Base-by-base conservation (phyloP, 306 rosid genomes). In the Sicyos edulis region DNA sequence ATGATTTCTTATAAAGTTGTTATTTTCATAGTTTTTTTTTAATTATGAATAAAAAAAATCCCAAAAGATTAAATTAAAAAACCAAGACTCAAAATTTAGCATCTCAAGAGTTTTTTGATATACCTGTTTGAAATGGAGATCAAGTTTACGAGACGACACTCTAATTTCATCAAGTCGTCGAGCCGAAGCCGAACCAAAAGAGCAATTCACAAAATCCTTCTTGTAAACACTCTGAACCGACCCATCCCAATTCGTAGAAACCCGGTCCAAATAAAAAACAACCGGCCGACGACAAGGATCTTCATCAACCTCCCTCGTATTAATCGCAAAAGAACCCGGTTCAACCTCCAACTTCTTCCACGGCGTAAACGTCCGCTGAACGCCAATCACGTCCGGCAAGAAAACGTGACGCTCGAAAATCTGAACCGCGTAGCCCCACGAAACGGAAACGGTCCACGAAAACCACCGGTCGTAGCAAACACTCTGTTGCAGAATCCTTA, bases 341-440 rank as follows among this genome's bases (percentile, higher is more conserved):
- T 82, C 73, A 74, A 37, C 54, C 82, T 45, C 45, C 12, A 6
- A 74, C 1, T 83, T 82, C 73, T 44, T 86, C 98, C 98, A 88
- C 54, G 69, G 92, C 75, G 17, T 77, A 80, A 93, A 93, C 62
- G 97, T 93, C 77, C 79, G 82, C 63, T 83, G 89, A 44, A 82
- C 90, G 0, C 73, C 79, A 8, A 86, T 81, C 69, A 75, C 86
- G 26, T 88, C 92, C 1, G 88, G 86, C 71, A 90, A 78, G 69
- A 57, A 54, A 63, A 84, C 57, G 22, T 84, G 88, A 44, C 72
- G 73, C 0, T 81, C 84, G 51, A 79, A 81, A 47, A 93, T 78
- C 69, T 88, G 97, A 80, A 93, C 90, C 13, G 98, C 90, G 15
- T 90, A 93, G 22, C 98, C 97, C 98, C 98, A 90, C 13, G 98